Evolutionary conservation across 352 stramenopile species (phyloP).

Genomic region (Pythium sukuiense): DNA sequence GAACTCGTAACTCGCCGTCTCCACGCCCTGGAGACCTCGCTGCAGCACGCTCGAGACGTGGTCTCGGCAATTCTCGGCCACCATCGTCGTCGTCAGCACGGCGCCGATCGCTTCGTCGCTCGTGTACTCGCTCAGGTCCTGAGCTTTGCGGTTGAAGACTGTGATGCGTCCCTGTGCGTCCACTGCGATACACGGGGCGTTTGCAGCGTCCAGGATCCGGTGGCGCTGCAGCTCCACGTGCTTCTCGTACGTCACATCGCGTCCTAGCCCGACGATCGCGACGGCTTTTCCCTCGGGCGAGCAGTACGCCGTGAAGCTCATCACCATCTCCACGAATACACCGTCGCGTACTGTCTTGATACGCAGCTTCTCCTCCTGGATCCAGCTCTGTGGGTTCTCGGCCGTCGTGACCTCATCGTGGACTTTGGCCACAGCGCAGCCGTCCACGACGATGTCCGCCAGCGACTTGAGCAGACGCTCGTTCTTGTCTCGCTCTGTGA

Average conservation of each 20-base stretch:
- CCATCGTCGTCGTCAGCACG: conserved; percentile 77
- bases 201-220: conserved; percentile 72
- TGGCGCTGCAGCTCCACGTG: conserved; percentile 69
- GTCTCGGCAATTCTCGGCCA: conserved; percentile 66
- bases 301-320: conserved; percentile 61
- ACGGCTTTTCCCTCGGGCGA: conserved; percentile 22
- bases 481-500: conserved; percentile 24
- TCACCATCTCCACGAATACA: conserved; percentile 50
- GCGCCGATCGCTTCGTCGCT: conserved; percentile 86
- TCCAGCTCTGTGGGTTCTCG: conserved; percentile 21
- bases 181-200: conserved; percentile 79
- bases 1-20: conserved; percentile 83
- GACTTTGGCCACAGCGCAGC: neutral
- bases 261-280: conserved; percentile 66
- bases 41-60: conserved; percentile 70
- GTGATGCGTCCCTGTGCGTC: conserved; percentile 56
- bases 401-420: conserved; percentile 21
- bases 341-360: conserved; percentile 44
- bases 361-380: conserved; percentile 45
- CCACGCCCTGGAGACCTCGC: conserved; percentile 59
- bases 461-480: conserved; percentile 39
- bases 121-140: conserved; percentile 86
- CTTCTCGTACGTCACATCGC: conserved; percentile 65
- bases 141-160: conserved; percentile 92
- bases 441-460: conserved; percentile 35